Base-by-base conservation (phyloP, 352 stramenopile species). In the Aphanomyces stellatus region DNA sequence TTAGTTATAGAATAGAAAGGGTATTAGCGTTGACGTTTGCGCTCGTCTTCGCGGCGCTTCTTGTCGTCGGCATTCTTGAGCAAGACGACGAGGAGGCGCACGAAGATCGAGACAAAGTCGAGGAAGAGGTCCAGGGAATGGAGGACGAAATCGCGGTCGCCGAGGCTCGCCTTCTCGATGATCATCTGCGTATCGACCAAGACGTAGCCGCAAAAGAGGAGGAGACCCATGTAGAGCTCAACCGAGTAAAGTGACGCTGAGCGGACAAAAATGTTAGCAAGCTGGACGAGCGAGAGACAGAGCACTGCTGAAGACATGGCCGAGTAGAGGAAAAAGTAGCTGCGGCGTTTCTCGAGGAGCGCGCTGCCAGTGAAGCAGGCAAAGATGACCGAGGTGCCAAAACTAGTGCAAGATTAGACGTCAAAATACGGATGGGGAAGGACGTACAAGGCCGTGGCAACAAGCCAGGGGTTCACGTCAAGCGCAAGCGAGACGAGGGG, bases 181-280 rank as follows among this genome's bases (percentile, higher is more conserved):
- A 96, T 95, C 70, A 96, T 87, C 69, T 96, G 88, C 64, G 87
- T 95, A 79, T 96, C 88, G 48, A 93, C 93, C 42, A 96, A 71
- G 49, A 96, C 85, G 73, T 95, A 96, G 48, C 81, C 86, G 72
- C 83, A 93, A 64, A 96, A 96, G 51, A 95, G 63, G 57, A 88
- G 79, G 30, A 96, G 82, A n/a, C 88, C 86, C 27, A 69, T 75
- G 73, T 94, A 96, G 76, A 91, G 57, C 61, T 86, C 77, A 64
- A 77, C 40, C 48, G 76, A 80, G 69, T 85, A 82, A 49, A 94
- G 34, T 60, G 74, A 66, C 8, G 70, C 72, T 34, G 81, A 90
- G 68, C 77, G 76, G 48, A 77, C 69, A 60, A 94, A 93, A 13
- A 93, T 30, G 66, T 84, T 88, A 41, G 86, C 37, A 2, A 93